These are phyloP conservation scores for Aureobasidium namibiae DNA, from an alignment of 2,329 filamentous ascomycete genomes.

Conservation along the genomic window DNA sequence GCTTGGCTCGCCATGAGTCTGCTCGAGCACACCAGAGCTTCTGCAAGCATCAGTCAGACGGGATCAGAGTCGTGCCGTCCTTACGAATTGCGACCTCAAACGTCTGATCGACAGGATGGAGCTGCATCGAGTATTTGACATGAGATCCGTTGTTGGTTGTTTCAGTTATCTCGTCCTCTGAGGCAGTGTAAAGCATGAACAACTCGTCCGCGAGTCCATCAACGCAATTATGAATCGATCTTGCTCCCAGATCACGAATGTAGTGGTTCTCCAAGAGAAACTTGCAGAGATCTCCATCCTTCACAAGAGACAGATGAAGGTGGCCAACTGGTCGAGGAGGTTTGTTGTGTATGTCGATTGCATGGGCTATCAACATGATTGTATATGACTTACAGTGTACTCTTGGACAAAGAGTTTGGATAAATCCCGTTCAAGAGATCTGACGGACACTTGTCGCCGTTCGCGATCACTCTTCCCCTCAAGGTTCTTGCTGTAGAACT, in stretches of 20 bases:
- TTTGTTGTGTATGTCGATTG: constrained; percentile 23
- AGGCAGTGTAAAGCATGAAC: background rate
- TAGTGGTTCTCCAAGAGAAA: constrained; percentile 29
- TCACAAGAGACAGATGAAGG: constrained; percentile 23
- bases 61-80: background rate
- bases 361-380: too few species aligned
- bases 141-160: constrained; percentile 1
- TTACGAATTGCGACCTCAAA: background rate
- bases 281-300: constrained; percentile 27
- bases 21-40: background rate
- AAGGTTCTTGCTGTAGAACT: constrained; percentile 30
- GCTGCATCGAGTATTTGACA: constrained; percentile 8
- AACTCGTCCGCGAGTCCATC: constrained; percentile 6
- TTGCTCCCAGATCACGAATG: constrained; percentile 27
- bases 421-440: background rate
- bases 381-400: background rate
- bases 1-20: background rate
- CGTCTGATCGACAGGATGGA: background rate
- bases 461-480: constrained; percentile 18
- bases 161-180: background rate
- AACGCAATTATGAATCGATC: constrained; percentile 24
- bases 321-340: constrained; percentile 28
- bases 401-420: background rate
- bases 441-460: background rate
- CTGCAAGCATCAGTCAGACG: background rate